Percentiles rank a stretch among this genome's conserved stretches.
phyloP scores from a whole-genome alignment of 208 protist genomes.

The Strigomonas galati region DNA sequence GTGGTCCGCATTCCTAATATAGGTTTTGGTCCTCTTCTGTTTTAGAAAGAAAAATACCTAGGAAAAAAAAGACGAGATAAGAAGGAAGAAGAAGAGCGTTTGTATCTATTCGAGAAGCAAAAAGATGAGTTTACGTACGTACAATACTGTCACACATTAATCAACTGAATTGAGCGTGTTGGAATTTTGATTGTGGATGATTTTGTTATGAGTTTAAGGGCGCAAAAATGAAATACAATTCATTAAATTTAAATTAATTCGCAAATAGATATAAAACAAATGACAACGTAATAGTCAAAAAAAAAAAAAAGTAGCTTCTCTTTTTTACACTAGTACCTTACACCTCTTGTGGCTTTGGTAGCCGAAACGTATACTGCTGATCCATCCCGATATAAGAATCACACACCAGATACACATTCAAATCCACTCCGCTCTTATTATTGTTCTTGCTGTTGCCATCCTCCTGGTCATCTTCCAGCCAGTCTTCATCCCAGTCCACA shows the following conservation, averaged over 20 bases:
- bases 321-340: not conserved
- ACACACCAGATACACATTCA: slow-evolving; percentile 84
- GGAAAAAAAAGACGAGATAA: not conserved
- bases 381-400: slow-evolving; percentile 92
- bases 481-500: slow-evolving; percentile 90
- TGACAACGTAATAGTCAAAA: slow-evolving; percentile 1
- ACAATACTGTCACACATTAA: too few relatives aligned
- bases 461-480: slow-evolving; percentile 20
- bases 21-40: not conserved
- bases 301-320: slow-evolving; percentile 14
- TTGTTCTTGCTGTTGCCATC: slow-evolving; percentile 17
- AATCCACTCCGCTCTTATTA: slow-evolving; percentile 30
- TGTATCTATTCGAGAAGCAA: not conserved
- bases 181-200: too few relatives aligned
- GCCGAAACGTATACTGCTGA: slow-evolving; percentile 75
- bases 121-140: not conserved
- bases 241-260: not conserved
- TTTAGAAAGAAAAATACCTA: slow-evolving; percentile 8
- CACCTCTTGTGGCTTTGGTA: slow-evolving; percentile 27
- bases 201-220: too few relatives aligned
- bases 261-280: not conserved
- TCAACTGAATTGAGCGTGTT: too few relatives aligned
- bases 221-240: not conserved
- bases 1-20: not conserved
- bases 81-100: not conserved